Evolutionary conservation across 2,329 filamentous ascomycete species (phyloP).

Genomic region (Grosmannia huntii): DNA sequence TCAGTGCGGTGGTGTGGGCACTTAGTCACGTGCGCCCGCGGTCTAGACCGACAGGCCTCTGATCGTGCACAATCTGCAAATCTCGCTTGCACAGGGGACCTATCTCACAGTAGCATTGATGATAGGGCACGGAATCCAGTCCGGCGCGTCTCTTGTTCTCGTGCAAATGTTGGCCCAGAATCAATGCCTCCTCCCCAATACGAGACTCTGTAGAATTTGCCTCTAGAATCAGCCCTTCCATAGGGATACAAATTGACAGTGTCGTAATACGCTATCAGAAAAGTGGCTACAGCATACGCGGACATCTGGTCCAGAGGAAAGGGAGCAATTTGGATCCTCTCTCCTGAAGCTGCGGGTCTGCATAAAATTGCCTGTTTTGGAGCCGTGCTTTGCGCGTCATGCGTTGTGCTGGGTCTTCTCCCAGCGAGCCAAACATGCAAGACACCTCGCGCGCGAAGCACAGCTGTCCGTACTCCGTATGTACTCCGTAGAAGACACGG

Average conservation of each 20-base stretch:
- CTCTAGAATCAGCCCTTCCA: not conserved
- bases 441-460: not conserved
- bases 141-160: not conserved
- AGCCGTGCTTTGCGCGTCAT: not conserved
- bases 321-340: not conserved
- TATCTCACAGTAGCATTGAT: not conserved
- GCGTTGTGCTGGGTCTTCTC: not conserved
- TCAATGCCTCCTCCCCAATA: not conserved
- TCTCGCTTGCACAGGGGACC: not conserved
- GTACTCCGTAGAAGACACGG: not conserved
- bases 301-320: not conserved
- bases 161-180: not conserved
- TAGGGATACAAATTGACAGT: not conserved
- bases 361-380: not conserved
- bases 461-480: not conserved
- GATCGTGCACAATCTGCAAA: not conserved
- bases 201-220: not conserved
- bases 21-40: not conserved
- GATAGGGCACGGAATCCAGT: not conserved
- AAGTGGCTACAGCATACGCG: not conserved
- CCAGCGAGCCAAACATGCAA: not conserved
- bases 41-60: not conserved
- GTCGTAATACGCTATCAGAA: not conserved
- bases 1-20: not conserved
- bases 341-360: not conserved